Evolutionary conservation across 768 basidiomycete species (phyloP).

Genomic region (Coprinopsis cinerea): DNA sequence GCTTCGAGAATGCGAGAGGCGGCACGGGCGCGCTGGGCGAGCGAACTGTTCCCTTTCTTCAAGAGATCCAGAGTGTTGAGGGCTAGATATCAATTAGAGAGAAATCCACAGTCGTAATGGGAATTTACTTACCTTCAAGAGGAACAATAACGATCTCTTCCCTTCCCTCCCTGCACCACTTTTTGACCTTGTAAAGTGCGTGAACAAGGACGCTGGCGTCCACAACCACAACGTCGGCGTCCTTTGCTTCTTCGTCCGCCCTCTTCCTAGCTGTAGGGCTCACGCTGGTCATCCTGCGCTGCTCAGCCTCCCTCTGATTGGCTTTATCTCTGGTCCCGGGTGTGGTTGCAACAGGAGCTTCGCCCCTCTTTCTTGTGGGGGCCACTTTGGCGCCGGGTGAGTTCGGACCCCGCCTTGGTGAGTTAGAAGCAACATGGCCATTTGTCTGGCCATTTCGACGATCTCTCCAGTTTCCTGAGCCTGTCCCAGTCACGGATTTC

Average conservation of each 20-base stretch:
- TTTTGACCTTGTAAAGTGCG: slow-evolving; percentile 71
- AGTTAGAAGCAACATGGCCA: slow-evolving; percentile 13
- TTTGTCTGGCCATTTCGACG: slow-evolving; percentile 22
- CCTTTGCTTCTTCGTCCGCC: slow-evolving; percentile 31
- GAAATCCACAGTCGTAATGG: not conserved
- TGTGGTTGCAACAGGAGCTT: slow-evolving; percentile 16
- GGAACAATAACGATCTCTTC: slow-evolving; percentile 79
- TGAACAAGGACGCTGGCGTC: slow-evolving; percentile 82
- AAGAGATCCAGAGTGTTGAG: slow-evolving; percentile 88
- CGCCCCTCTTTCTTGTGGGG: slow-evolving; percentile 25
- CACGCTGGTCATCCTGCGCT: slow-evolving; percentile 13
- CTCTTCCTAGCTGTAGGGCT: slow-evolving; percentile 20
- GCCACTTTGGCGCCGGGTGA: slow-evolving; percentile 26
- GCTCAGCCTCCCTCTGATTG: slow-evolving; percentile 15
- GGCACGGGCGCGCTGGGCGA: slow-evolving; percentile 78
- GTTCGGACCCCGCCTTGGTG: slow-evolving; percentile 26
- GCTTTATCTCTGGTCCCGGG: too few relatives aligned
- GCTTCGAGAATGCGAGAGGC: slow-evolving; percentile 88
- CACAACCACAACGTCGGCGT: slow-evolving; percentile 71
- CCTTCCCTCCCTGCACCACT: slow-evolving; percentile 73
- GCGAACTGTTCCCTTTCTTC: slow-evolving; percentile 79
- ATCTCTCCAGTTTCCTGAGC: slow-evolving; percentile 60
- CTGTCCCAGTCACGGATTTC: slow-evolving; percentile 55
- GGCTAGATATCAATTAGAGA: slow-evolving; percentile 36
- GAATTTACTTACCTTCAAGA: slow-evolving; percentile 67